Percentiles rank a stretch among this genome's conserved stretches.
Evolutionary conservation across 805 yeast genomes (phyloP).

Genomic region (Teunomyces stri): DNA sequence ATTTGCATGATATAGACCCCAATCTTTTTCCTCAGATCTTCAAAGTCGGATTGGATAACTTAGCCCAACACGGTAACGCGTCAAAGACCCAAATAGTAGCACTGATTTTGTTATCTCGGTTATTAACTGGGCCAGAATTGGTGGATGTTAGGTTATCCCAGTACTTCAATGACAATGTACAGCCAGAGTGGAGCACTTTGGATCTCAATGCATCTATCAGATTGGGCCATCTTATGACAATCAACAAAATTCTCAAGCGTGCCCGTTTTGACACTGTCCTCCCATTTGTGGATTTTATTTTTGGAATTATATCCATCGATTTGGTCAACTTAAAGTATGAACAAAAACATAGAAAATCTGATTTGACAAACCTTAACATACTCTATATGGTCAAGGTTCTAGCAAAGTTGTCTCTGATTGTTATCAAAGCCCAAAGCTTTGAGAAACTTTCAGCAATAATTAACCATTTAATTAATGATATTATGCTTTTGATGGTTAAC

Average conservation of each 20-base stretch:
- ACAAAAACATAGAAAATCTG: slow-evolving; percentile 4
- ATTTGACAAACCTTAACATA: slow-evolving; percentile 15
- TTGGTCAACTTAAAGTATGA: slow-evolving; percentile 13
- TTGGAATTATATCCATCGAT: slow-evolving; percentile 16
- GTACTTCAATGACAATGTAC: slow-evolving; percentile 16
- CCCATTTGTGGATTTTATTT: slow-evolving; percentile 11
- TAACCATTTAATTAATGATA: slow-evolving; percentile 42
- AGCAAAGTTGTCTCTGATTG: slow-evolving; percentile 34
- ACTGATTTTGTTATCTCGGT: slow-evolving; percentile 49
- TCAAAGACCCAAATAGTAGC: slow-evolving; percentile 62
- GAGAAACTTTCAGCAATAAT: slow-evolving; percentile 48
- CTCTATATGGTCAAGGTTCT: slow-evolving; percentile 33
- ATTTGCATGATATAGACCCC: slow-evolving; percentile 39
- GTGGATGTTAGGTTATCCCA: slow-evolving; percentile 13
- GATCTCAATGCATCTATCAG: slow-evolving; percentile 12
- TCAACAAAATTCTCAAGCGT: slow-evolving; percentile 37
- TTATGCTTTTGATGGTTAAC: slow-evolving; percentile 34
- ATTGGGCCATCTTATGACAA: slow-evolving; percentile 40
- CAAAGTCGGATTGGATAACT: slow-evolving; percentile 26
- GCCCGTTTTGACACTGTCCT: slow-evolving; percentile 9
- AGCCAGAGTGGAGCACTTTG: slow-evolving; percentile 17
- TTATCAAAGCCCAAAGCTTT: slow-evolving; percentile 25
- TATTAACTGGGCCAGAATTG: slow-evolving; percentile 51
- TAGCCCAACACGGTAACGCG: slow-evolving; percentile 34
- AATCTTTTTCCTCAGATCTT: slow-evolving; percentile 36